A percentile compares a stretch with the other conserved stretches of the same genome.
These are phyloP conservation scores for Clathrus columnatus DNA, from an alignment of 768 basidiomycete species.

Conservation along the genomic window DNA sequence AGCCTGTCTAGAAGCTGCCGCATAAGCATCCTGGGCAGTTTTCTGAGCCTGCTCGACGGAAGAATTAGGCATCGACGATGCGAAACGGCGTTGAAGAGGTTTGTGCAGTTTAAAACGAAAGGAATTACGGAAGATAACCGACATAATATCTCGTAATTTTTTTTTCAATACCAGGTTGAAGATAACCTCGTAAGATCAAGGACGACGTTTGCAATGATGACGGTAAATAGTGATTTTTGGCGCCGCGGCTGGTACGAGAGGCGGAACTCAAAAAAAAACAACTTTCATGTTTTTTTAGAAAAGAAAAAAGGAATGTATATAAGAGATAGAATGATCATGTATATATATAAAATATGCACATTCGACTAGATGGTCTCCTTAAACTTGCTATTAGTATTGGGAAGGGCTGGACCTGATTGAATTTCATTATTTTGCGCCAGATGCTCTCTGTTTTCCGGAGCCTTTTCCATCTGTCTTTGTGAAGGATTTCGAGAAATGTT, in stretches of 20 bases:
- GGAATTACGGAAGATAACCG: not conserved
- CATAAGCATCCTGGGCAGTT: slow-evolving; percentile 62
- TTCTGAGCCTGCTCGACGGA: slow-evolving; percentile 46
- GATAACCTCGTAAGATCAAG: not conserved
- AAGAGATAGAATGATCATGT: no score
- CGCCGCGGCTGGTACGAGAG: no score
- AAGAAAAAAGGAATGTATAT: no score
- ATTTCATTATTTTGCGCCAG: slow-evolving; percentile 19
- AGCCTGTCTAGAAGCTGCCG: slow-evolving; percentile 47
- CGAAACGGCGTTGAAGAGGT: slow-evolving; percentile 22
- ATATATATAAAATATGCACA: no score
- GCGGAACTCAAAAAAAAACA: no score
- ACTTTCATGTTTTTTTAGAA: no score
- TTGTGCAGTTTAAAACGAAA: not conserved
- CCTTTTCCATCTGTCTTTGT: slow-evolving; percentile 63
- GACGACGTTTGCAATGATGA: no score
- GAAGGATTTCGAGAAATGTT: slow-evolving; percentile 37
- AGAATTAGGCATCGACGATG: slow-evolving; percentile 25
- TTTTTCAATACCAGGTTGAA: no score
- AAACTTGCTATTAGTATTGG: slow-evolving; percentile 20
- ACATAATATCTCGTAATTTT: no score
- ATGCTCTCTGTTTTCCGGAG: slow-evolving; percentile 48
- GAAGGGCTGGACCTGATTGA: slow-evolving; percentile 9
- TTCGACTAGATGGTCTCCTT: slow-evolving; percentile 13
- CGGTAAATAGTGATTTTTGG: no score